Evolutionary conservation across 2,329 filamentous ascomycete species (phyloP).

Genomic region (Aspergillus sp.): DNA sequence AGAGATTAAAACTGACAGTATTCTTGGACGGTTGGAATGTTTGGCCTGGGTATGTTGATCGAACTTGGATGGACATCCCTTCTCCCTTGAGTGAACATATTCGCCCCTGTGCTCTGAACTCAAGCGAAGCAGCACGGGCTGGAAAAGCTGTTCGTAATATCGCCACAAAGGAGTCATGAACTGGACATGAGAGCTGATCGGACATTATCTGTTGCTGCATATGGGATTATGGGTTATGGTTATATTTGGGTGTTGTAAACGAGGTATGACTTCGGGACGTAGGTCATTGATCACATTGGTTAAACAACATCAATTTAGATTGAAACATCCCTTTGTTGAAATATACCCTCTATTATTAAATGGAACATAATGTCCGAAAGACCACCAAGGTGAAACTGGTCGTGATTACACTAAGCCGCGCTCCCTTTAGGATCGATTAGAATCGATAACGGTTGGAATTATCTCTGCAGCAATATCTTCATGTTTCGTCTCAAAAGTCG

Average conservation of each 20-base stretch:
- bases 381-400: not conserved
- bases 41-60: slow-evolving; percentile 2
- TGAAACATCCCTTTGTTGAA: not conserved
- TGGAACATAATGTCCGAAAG: not conserved
- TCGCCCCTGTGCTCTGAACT: slow-evolving; percentile 10
- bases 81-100: slow-evolving; percentile 16
- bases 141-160: not conserved
- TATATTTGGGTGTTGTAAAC: not conserved
- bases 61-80: not conserved
- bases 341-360: not conserved
- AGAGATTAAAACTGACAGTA: not conserved
- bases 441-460: not conserved
- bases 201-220: no score
- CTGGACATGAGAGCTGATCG: not conserved
- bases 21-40: slow-evolving; percentile 4
- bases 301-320: not conserved
- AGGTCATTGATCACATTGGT: not conserved
- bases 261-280: not conserved
- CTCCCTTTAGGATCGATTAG: not conserved
- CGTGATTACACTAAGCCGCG: not conserved
- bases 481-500: not conserved
- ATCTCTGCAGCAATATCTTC: not conserved
- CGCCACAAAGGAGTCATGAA: not conserved
- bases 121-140: not conserved
- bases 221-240: not conserved